These are phyloP conservation scores for Cryptococcus sp. DNA, from an alignment of 1,284 basidiomycete genomes.

Conservation along the genomic window DNA sequence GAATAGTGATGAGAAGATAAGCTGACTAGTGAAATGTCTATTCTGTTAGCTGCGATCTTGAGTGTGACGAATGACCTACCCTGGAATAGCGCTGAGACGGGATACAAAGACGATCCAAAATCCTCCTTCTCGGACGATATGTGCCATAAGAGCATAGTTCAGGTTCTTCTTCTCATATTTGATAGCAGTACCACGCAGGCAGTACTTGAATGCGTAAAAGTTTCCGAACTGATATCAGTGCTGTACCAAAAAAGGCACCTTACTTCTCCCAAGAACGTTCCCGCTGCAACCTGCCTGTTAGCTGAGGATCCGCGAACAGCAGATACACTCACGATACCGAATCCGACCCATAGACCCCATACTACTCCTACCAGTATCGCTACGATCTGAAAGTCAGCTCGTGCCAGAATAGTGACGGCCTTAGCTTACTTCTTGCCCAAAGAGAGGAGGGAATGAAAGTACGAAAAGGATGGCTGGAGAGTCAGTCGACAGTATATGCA, in stretches of 20 bases:
- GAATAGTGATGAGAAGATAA: background rate
- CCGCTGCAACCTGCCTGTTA: slow-evolving; percentile 15
- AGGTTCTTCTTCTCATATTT: slow-evolving; percentile 68
- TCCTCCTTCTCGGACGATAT: slow-evolving; percentile 71
- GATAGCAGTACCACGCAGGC: slow-evolving; percentile 58
- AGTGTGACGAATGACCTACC: too few relatives aligned
- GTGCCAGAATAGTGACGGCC: background rate
- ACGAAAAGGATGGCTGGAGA: slow-evolving; percentile 41
- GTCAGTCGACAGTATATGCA: slow-evolving; percentile 62
- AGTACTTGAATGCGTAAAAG: slow-evolving; percentile 47
- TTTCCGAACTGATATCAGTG: slow-evolving; percentile 19
- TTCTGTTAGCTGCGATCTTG: slow-evolving; percentile 3
- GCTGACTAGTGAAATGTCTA: slow-evolving; percentile 33
- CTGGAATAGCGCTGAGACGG: slow-evolving; percentile 73
- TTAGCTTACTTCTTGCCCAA: slow-evolving; percentile 40
- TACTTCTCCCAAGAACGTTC: slow-evolving; percentile 43
- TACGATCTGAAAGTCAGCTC: slow-evolving; percentile 28
- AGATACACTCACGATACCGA: slow-evolving; percentile 30
- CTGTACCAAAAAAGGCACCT: too few relatives aligned
- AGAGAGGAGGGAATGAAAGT: slow-evolving; percentile 46
- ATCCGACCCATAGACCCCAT: slow-evolving; percentile 45
- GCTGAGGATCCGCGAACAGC: background rate
- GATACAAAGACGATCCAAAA: slow-evolving; percentile 70
- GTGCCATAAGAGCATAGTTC: slow-evolving; percentile 69
- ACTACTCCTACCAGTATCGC: slow-evolving; percentile 43